Evolutionary conservation across 2,329 filamentous ascomycete genomes (phyloP), one percentile per base, ranked within the genome.

Genomic region (Penicillium corylophilum): DNA sequence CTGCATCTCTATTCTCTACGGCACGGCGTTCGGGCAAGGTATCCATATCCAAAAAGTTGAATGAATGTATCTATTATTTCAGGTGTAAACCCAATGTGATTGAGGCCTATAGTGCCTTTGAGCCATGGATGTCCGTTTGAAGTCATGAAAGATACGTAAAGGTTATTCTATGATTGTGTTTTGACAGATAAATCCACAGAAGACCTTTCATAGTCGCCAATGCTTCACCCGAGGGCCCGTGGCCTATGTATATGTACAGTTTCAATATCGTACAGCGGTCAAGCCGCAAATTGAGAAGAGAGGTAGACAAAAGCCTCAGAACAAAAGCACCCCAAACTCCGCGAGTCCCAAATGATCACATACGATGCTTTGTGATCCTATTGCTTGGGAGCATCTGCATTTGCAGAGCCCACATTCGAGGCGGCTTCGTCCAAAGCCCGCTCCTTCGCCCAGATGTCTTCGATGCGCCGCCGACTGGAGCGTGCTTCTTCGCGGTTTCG

Each of bases 371-470:
- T 44, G 12, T n/a, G 35, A 39, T 18, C 38, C 55, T 46, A 63
- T 56, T 62, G 53, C 47, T 62, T 56, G 7, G 51, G 29, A 16
- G 51, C 24, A 38, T 28, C 40, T 3, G 54, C n/a, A 24, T 29
- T 49, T 22, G 49, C 48, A 3, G 46, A 35, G 3, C 20, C 18
- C 4, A 24, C 8, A 35, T 15, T 49, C 7, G 58, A 46, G 22
- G 56, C 56, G 22, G 56, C 56, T 43, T 55, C 45, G 46, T 62
- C 62, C n/a, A 63, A 43, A 20, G 58, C 61, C 45, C 67, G 67
- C 62, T 73, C 71, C 55, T 93, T 89, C 44, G 82, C 82, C 89
- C 88, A 97, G 61, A 82, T 83, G 69, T 84, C 82, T 76, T 90
- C 84, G 62, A 96, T 84, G 69, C 84, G 82, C 60, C 86, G 81